Evolutionary conservation across 176 grass and related monocot genomes (phyloP).

Genomic region (Thalia dealbata): DNA sequence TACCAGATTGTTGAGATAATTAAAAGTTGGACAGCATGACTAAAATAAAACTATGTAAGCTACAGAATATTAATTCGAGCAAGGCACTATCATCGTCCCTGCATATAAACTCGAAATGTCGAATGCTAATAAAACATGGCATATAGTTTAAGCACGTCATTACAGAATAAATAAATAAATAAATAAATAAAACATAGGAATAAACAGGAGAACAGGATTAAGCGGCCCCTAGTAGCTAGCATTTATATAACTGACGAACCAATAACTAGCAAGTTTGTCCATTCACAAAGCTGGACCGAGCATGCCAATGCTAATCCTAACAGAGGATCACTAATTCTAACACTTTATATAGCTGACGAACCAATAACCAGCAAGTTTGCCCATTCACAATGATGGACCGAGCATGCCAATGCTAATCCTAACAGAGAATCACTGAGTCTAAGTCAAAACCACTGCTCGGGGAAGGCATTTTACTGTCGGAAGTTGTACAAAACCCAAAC

Average conservation of each 20-base stretch:
- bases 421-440: neutral
- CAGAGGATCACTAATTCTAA: neutral
- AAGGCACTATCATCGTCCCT: neutral
- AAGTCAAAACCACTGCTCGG: neutral
- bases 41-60: neutral
- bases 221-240: neutral
- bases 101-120: neutral
- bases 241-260: no score
- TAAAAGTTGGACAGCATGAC: neutral
- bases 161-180: neutral
- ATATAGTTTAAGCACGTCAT: neutral
- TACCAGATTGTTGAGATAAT: neutral
- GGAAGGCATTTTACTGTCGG: neutral
- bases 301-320: neutral
- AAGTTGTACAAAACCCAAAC: neutral
- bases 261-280: neutral
- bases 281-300: neutral
- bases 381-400: neutral
- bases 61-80: neutral
- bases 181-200: neutral
- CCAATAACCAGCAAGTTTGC: neutral
- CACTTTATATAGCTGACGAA: no score
- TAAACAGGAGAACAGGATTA: neutral
- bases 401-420: neutral
- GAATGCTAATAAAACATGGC: neutral